Conservation (phyloP, 768 basidiomycete species). For the Boletus sp. region DNA sequence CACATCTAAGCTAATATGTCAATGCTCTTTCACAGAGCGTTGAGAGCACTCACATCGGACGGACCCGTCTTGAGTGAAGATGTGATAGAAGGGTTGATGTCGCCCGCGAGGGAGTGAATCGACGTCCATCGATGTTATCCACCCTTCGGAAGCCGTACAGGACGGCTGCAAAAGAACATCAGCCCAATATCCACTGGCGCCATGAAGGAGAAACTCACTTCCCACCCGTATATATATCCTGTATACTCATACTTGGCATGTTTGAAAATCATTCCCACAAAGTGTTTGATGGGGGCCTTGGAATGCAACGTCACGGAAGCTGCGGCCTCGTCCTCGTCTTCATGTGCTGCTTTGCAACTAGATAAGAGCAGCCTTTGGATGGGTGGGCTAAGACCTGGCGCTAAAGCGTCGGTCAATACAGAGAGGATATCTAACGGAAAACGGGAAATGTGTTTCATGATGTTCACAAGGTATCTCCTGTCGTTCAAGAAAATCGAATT, state of each 20-base stretch:
- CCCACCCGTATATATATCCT: slow-evolving; percentile 50
- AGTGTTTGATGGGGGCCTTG: slow-evolving; percentile 35
- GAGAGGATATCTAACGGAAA: slow-evolving; percentile 45
- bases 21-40: background rate
- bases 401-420: slow-evolving; percentile 39
- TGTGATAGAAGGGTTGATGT: slow-evolving; percentile 51
- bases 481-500: slow-evolving; percentile 39
- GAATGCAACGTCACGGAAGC: slow-evolving; percentile 28
- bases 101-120: slow-evolving; percentile 39
- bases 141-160: slow-evolving; percentile 42
- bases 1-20: slow-evolving; percentile 28
- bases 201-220: slow-evolving; percentile 31
- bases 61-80: slow-evolving; percentile 35
- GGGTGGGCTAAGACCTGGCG: slow-evolving; percentile 30
- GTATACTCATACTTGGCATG: slow-evolving; percentile 40
- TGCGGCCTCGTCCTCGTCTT: slow-evolving; percentile 31
- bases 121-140: slow-evolving; percentile 45
- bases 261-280: slow-evolving; percentile 49
- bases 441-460: slow-evolving; percentile 33
- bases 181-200: background rate
- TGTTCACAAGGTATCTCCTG: slow-evolving; percentile 29
- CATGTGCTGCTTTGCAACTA: slow-evolving; percentile 32
- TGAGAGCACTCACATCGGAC: slow-evolving; percentile 35
- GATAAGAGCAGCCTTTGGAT: slow-evolving; percentile 28
- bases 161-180: slow-evolving; percentile 16